phyloP scores from a whole-genome alignment of 768 basidiomycete genomes.

The Xanthoconium purpureum region DNA sequence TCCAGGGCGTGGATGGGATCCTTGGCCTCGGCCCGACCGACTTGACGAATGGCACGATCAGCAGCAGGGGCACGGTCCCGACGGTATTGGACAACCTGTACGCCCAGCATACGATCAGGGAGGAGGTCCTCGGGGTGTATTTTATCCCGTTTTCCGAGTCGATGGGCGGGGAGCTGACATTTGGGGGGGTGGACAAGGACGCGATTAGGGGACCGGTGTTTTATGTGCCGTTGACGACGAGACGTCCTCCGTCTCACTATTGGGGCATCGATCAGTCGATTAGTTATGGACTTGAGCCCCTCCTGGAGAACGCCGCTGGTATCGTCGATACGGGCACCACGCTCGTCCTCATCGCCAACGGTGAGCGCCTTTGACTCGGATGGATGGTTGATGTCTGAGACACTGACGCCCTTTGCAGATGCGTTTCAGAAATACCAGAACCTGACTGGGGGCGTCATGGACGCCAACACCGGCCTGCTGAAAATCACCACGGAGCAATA shows the following conservation, averaged over 20 bases:
- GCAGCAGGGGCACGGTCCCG: conserved; percentile 16
- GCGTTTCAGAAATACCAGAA: background rate
- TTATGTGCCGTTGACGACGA: conserved; percentile 26
- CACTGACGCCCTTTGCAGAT: background rate
- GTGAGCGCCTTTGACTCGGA: conserved; percentile 5
- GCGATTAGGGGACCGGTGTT: conserved; percentile 11
- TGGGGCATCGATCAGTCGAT: conserved; percentile 35
- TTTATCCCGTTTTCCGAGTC: conserved; percentile 27
- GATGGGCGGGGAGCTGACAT: conserved; percentile 24
- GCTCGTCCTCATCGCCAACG: conserved; percentile 20
- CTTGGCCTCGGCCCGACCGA: conserved; percentile 37
- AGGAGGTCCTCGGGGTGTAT: conserved; percentile 32
- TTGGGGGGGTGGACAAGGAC: conserved; percentile 23
- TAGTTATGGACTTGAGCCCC: conserved; percentile 21
- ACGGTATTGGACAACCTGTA: conserved; percentile 38
- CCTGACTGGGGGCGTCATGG: background rate
- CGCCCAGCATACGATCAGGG: conserved; percentile 25
- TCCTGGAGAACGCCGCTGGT: conserved; percentile 28
- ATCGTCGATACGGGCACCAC: conserved; percentile 34
- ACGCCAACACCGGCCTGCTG: background rate
- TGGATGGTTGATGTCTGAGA: background rate
- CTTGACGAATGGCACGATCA: conserved; percentile 30
- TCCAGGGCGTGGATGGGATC: conserved; percentile 40
- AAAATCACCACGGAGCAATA: background rate
- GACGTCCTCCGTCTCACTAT: conserved; percentile 19